Evolutionary conservation across 1,139 yeast genomes (phyloP), one percentile per base, ranked within the genome.

Genomic region (Trichomonascaceae sp.): DNA sequence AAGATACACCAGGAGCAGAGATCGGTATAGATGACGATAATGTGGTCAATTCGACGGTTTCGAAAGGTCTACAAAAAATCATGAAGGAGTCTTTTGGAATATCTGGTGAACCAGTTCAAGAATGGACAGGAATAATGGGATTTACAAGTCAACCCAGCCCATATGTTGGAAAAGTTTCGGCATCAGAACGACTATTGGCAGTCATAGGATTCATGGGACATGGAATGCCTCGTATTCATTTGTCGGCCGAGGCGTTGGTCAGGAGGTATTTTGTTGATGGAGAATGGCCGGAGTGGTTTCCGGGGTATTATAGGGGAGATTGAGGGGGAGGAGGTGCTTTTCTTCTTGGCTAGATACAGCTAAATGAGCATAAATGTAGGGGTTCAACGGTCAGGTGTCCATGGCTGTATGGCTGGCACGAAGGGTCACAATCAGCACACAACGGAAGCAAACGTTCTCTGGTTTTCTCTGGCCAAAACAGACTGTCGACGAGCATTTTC

Each of bases 151-250:
- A 22, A 5, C 61, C 55, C 1, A 58, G 63, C 32, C 77, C 77
- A 9, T 64, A 64, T 49, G 74, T 74, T 13, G 77, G 77, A 43
- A 50, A 47, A 24, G 44, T 46, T 9, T 36, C 47, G 4, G 24
- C 24, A 10, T 63, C 66, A 49, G 57, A 60, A 39, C 64, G 64
- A 50, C 59, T 66, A 12, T 71, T 61, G 55, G 68, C 75, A 7
- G 63, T 69, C 52, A 78, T 77, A 5, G 80, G 80, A 0, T 77
- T 73, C 63, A 70, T 71, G 24, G 80, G 80, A 6, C 80, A 76
- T 59, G 80, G 80, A 19, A 75, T 76, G 78, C 78, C 79, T 30
- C 63, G 80, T 52, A 73, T 75, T 41, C 74, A 65, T 50, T 43
- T 62, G 43, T 49, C 62, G 5, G 68, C 67, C 7, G 56, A 61